Evolutionary conservation across 192 early-diverging fungal genomes (phyloP).

Genomic region (Piromyces sp.): DNA sequence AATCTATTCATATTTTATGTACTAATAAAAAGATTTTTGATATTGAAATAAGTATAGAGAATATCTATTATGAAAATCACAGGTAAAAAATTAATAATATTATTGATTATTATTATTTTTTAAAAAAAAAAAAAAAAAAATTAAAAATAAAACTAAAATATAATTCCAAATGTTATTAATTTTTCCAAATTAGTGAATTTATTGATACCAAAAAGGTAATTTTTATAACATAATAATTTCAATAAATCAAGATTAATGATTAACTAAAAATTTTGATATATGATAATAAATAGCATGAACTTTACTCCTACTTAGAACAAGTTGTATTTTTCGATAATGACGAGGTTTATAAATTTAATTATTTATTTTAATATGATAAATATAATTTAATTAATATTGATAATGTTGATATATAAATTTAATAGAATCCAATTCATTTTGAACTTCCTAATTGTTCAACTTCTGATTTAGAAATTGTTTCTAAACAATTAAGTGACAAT

Average conservation of each 20-base stretch:
- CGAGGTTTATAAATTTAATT: not conserved
- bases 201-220: not conserved
- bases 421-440: not conserved
- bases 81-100: no score
- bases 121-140: no score
- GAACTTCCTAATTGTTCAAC: not conserved
- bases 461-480: not conserved
- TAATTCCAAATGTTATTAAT: no score
- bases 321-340: not conserved
- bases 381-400: no score
- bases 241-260: no score
- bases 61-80: not conserved
- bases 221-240: no score
- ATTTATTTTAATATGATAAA: no score
- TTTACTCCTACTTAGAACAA: not conserved
- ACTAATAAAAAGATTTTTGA: not conserved
- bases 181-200: not conserved
- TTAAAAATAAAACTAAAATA: no score
- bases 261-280: no score
- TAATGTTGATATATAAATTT: no score
- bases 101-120: no score
- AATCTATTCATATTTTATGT: not conserved
- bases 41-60: not conserved
- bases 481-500: not conserved
- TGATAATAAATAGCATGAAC: not conserved